Percentiles rank a stretch among this genome's conserved stretches.
These are phyloP conservation scores for Trypanosoma platydactyli DNA, from an alignment of 208 protist species.

Conservation along the genomic window DNA sequence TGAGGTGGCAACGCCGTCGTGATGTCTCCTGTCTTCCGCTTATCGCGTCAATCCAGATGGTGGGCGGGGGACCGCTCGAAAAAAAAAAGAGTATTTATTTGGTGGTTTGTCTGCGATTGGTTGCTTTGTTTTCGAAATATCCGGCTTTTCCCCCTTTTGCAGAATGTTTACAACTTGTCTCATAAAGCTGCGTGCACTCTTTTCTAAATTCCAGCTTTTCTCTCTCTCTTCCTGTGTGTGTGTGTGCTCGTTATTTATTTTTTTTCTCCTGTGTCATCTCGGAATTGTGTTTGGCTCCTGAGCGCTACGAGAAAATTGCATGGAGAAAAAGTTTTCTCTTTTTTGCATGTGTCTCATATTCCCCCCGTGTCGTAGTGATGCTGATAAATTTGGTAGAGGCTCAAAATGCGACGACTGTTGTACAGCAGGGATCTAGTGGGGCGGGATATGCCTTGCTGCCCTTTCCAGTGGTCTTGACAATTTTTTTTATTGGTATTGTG, in stretches of 20 bases:
- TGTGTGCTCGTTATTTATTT: constrained; percentile 6
- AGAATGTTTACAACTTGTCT: not conserved
- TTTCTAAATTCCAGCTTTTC: not conserved
- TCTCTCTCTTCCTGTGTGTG: not conserved
- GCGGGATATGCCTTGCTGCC: constrained; percentile 51
- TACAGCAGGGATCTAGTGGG: not conserved
- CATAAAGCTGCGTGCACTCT: not conserved
- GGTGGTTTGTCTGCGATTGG: too few relatives aligned
- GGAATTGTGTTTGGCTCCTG: not conserved
- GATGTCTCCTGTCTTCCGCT: too few relatives aligned
- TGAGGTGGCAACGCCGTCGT: too few relatives aligned
- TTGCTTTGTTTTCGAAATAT: too few relatives aligned
- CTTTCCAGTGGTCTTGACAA: constrained; percentile 39
- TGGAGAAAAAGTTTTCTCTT: too few relatives aligned
- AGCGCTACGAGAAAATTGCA: not conserved
- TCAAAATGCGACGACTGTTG: not conserved
- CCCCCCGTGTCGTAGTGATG: too few relatives aligned
- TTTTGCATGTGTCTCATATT: too few relatives aligned
- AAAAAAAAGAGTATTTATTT: too few relatives aligned
- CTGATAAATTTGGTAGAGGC: too few relatives aligned
- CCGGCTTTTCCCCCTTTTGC: too few relatives aligned
- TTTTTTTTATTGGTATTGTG: constrained; percentile 46
- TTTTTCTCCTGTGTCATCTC: not conserved
- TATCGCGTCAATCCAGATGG: too few relatives aligned
- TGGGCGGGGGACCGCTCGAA: too few relatives aligned